Evolutionary conservation across 768 basidiomycete genomes (phyloP).

Genomic region (Tulasnella sp.): DNA sequence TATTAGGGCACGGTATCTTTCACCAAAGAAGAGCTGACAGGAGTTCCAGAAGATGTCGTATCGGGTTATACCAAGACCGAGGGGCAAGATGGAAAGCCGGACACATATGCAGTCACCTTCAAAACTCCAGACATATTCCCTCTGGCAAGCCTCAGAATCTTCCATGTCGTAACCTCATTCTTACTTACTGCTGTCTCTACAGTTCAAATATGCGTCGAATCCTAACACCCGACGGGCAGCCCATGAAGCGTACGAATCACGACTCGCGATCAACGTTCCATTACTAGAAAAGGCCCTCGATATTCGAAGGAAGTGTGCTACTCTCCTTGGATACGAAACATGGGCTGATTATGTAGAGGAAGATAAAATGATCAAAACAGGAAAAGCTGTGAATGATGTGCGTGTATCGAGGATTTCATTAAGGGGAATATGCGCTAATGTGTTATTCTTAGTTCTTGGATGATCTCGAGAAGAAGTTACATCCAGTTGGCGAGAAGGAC

Average conservation of each 20-base stretch:
- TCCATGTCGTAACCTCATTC: background rate
- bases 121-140: slow-evolving; percentile 77
- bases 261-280: slow-evolving; percentile 56
- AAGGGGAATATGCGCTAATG: too few species aligned
- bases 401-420: background rate
- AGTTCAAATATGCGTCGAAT: slow-evolving; percentile 72
- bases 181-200: background rate
- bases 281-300: slow-evolving; percentile 53
- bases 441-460: slow-evolving; percentile 75
- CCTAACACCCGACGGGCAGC: slow-evolving; percentile 56
- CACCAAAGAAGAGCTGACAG: slow-evolving; percentile 59
- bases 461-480: slow-evolving; percentile 60
- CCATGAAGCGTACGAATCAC: slow-evolving; percentile 52
- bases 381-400: slow-evolving; percentile 45
- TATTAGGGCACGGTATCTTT: slow-evolving; percentile 47
- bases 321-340: slow-evolving; percentile 55
- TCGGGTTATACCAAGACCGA: slow-evolving; percentile 60
- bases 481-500: slow-evolving; percentile 59
- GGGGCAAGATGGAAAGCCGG: slow-evolving; percentile 36
- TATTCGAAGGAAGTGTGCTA: slow-evolving; percentile 56
- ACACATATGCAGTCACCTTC: slow-evolving; percentile 59
- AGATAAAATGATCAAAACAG: slow-evolving; percentile 72
- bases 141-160: slow-evolving; percentile 34
- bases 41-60: slow-evolving; percentile 66
- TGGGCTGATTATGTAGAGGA: slow-evolving; percentile 83